Conservation (phyloP, 176 grass and related monocot species). For the Neostapfia colusana region DNA sequence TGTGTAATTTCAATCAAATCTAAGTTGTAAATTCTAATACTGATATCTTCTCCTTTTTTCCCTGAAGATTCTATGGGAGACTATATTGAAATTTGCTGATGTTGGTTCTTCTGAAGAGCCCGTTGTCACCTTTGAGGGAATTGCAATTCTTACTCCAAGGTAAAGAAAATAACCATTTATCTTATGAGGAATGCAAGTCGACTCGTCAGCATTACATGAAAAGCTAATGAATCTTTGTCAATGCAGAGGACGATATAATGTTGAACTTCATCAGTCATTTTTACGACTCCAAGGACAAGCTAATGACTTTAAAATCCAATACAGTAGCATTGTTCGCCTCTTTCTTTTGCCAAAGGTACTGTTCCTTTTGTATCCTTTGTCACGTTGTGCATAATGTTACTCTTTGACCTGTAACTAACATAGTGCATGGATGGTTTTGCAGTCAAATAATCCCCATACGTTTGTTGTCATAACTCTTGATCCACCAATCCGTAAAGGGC, state of each 20-base stretch:
- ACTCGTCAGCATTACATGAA: constrained; percentile 8
- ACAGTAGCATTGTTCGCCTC: constrained; percentile 81
- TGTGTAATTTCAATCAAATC: constrained; percentile 21
- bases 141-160: constrained; percentile 97
- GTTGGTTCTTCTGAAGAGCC: constrained; percentile 76
- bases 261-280: constrained; percentile 92
- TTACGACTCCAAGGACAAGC: constrained; percentile 88
- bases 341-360: constrained; percentile 94
- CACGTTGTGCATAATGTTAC: constrained; percentile 13
- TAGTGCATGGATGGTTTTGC: constrained; percentile 37
- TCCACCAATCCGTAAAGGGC: constrained; percentile 96
- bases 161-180: constrained; percentile 40
- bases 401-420: constrained; percentile 32
- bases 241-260: constrained; percentile 80
- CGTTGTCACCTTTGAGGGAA: constrained; percentile 93
- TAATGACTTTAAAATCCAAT: constrained; percentile 99
- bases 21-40: constrained; percentile 10
- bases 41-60: constrained; percentile 20
- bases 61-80: constrained; percentile 68
- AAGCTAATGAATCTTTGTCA: constrained; percentile 28
- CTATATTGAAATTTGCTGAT: constrained; percentile 66
- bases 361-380: constrained; percentile 21
- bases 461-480: constrained; percentile 96
- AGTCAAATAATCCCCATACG: constrained; percentile 98
- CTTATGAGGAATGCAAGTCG: constrained; percentile 10